phyloP scores from a whole-genome alignment of 345 rosid species.

The Heritiera littoralis region DNA sequence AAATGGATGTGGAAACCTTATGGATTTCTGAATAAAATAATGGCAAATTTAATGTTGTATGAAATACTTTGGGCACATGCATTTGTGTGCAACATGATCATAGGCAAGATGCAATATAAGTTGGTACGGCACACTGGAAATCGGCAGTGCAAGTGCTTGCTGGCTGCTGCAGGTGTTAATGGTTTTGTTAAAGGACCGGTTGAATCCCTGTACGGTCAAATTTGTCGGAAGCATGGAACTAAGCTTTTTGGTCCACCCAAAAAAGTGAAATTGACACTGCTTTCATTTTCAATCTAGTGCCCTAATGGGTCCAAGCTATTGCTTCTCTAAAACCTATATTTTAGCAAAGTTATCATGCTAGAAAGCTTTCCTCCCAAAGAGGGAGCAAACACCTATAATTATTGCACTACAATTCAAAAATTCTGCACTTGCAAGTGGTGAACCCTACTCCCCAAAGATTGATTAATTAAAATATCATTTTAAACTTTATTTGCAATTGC shows the following conservation, averaged over 20 bases:
- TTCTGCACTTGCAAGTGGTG: too few species aligned
- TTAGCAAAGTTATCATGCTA: slow-evolving; percentile 29
- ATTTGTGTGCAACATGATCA: neutral
- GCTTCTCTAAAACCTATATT: slow-evolving; percentile 27
- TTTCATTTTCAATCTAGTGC: slow-evolving; percentile 39
- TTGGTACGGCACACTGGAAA: slow-evolving; percentile 14
- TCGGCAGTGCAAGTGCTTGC: neutral
- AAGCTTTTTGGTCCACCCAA: slow-evolving; percentile 52
- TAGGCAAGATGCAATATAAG: slow-evolving; percentile 13
- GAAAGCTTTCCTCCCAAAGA: slow-evolving; percentile 1
- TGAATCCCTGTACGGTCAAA: slow-evolving; percentile 20
- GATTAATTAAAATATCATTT: slow-evolving; percentile 14
- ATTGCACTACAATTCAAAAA: too few species aligned
- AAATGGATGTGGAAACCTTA: neutral
- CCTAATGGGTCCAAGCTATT: slow-evolving; percentile 45
- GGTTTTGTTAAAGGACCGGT: slow-evolving; percentile 14
- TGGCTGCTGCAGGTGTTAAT: neutral
- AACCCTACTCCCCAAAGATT: neutral
- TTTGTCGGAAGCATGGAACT: slow-evolving; percentile 33
- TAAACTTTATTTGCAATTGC: neutral
- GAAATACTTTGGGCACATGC: neutral
- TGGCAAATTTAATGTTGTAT: neutral
- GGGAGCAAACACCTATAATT: too few species aligned
- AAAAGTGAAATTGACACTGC: slow-evolving; percentile 34
- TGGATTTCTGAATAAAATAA: neutral